A percentile compares a stretch with the other conserved stretches of the same genome.
Evolutionary conservation across 352 stramenopile species (phyloP).

Genomic region (Globisporangium apiculatum): DNA sequence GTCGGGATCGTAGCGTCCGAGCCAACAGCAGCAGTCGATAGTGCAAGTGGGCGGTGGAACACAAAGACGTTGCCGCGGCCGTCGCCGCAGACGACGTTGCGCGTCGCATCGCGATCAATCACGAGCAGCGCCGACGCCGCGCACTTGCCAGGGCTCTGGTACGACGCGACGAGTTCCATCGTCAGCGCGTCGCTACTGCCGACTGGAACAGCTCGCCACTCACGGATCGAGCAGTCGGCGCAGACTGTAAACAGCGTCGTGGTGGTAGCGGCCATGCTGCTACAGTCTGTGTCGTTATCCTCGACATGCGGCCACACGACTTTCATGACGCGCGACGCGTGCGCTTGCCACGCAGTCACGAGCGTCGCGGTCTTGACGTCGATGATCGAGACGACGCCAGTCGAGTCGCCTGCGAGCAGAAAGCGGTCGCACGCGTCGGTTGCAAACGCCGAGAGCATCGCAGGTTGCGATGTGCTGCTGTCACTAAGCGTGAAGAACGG

Average conservation of each 20-base stretch:
- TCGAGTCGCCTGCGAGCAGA: conserved; percentile 51
- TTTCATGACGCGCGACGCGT: conserved; percentile 60
- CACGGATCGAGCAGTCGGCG: conserved; percentile 46
- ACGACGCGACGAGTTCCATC: conserved; percentile 37
- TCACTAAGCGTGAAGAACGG: conserved; percentile 23
- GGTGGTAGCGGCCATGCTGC: conserved; percentile 8
- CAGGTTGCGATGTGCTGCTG: background rate
- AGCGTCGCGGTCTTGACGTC: conserved; percentile 26
- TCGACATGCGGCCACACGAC: conserved; percentile 37
- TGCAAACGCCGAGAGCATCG: conserved; percentile 35
- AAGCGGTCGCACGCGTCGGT: conserved; percentile 23
- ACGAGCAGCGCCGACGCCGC: conserved; percentile 42
- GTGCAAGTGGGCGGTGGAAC: conserved; percentile 31
- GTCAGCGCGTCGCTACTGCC: background rate
- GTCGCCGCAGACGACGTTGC: conserved; percentile 67
- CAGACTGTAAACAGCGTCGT: conserved; percentile 49
- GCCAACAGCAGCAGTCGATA: background rate
- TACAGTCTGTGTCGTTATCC: too few species aligned
- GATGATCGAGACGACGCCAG: conserved; percentile 43
- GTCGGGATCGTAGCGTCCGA: background rate
- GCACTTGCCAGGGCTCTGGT: conserved; percentile 53
- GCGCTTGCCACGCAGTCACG: conserved; percentile 36
- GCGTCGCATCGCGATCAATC: conserved; percentile 27
- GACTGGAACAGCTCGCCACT: conserved; percentile 36
- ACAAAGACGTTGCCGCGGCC: conserved; percentile 62